A percentile compares a stretch with the other conserved stretches of the same genome.
phyloP scores from a whole-genome alignment of 495 filamentous ascomycete species.

The Annulohypoxylon nitens region DNA sequence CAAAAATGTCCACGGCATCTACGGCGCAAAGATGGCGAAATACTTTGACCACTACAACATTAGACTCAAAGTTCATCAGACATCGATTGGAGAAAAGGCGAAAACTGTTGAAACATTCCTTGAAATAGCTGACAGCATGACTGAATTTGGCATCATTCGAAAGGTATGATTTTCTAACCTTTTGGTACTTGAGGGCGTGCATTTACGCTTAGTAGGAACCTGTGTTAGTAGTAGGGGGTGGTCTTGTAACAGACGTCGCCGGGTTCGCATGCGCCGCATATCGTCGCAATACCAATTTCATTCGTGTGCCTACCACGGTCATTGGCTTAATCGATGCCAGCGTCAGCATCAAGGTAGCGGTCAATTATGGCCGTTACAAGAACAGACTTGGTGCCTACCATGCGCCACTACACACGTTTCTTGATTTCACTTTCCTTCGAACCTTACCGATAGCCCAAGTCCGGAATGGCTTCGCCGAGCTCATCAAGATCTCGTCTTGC shows the following conservation, averaged over 20 bases:
- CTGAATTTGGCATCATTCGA: slow-evolving; percentile 71
- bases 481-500: slow-evolving; percentile 77
- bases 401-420: slow-evolving; percentile 73
- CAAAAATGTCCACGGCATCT: slow-evolving; percentile 70
- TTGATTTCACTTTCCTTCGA: slow-evolving; percentile 74
- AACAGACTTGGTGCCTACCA: slow-evolving; percentile 76
- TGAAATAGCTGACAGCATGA: slow-evolving; percentile 73
- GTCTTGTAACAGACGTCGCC: slow-evolving; percentile 74
- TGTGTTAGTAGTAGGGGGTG: slow-evolving; percentile 73
- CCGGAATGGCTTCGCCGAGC: slow-evolving; percentile 74
- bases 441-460: slow-evolving; percentile 71
- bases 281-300: slow-evolving; percentile 67
- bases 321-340: slow-evolving; percentile 76
- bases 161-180: slow-evolving; percentile 57
- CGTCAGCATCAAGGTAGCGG: slow-evolving; percentile 74
- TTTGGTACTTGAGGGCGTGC: not conserved
- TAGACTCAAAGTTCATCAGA: slow-evolving; percentile 70
- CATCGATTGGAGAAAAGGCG: slow-evolving; percentile 73
- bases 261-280: slow-evolving; percentile 74
- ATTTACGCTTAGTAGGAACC: slow-evolving; percentile 60
- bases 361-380: slow-evolving; percentile 76
- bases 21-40: slow-evolving; percentile 67
- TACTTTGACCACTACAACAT: slow-evolving; percentile 70
- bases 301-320: slow-evolving; percentile 72
- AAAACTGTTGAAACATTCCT: slow-evolving; percentile 73